Percentiles rank a stretch among this genome's conserved stretches.
Conservation (phyloP, 805 yeast species). For the Kuraishia cidri region DNA sequence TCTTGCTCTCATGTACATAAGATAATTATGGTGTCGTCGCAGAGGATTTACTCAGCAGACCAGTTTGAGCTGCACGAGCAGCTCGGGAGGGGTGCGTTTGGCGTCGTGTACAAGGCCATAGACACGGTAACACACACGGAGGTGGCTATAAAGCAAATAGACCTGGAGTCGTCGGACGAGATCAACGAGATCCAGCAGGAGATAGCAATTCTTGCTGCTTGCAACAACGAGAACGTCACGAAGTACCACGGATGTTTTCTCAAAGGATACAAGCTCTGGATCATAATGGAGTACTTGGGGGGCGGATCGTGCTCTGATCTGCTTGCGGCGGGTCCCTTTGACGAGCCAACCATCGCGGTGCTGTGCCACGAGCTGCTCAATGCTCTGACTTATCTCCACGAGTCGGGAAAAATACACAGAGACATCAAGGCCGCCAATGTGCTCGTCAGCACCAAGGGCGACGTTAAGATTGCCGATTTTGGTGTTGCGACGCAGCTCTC, state of each 20-base stretch:
- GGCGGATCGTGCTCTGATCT: constrained; percentile 72
- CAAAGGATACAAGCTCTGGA: constrained; percentile 64
- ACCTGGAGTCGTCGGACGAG: constrained; percentile 61
- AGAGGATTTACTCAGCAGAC: constrained; percentile 14
- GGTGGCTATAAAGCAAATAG: constrained; percentile 61
- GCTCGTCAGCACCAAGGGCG: constrained; percentile 66
- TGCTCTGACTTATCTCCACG: constrained; percentile 61
- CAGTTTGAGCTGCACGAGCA: constrained; percentile 42
- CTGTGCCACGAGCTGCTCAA: constrained; percentile 45
- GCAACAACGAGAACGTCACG: constrained; percentile 55
- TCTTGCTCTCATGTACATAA: no score
- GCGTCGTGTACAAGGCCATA: constrained; percentile 61
- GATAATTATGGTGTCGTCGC: background rate
- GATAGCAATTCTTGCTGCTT: constrained; percentile 59
- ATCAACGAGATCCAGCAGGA: constrained; percentile 67
- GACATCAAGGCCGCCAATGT: constrained; percentile 90
- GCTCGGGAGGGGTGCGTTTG: constrained; percentile 75
- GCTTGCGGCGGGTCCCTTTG: constrained; percentile 48
- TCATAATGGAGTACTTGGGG: constrained; percentile 61
- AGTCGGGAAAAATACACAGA: constrained; percentile 74
- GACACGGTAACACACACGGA: constrained; percentile 31
- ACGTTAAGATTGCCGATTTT: constrained; percentile 88
- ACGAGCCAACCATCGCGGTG: constrained; percentile 43
- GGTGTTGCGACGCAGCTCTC: constrained; percentile 84
- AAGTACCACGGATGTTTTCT: constrained; percentile 66